Evolutionary conservation across 2,329 filamentous ascomycete species (phyloP), one percentile per base, ranked within the genome.

Genomic region (Sporothrix protearum): DNA sequence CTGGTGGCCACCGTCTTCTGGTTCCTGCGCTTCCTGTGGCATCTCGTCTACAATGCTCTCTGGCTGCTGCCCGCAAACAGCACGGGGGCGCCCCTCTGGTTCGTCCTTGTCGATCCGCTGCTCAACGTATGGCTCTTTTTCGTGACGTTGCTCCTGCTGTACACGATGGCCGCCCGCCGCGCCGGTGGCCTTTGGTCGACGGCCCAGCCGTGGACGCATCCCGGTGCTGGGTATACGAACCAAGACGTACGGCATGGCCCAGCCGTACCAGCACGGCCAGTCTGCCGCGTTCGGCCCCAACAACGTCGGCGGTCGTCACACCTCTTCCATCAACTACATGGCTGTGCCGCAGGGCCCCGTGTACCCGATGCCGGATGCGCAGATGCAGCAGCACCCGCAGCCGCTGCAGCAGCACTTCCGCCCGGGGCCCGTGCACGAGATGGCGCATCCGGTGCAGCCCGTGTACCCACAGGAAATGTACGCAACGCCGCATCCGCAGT

Each of bases 1-100:
- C 30, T 82, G 74, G 22, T 79, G 76, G 63, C 80, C 75, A 66
- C 80, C 75, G n/a, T 78, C 72, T 71, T 80, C 55, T 68, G 77
- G 74, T 73, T 79, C 76, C 16, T 79, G 76, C 74, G 75, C 25
- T 72, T 63, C 36, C 39, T 72, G 12, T 75, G 73, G 70, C 22
- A 10, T 6, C 69, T 78, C 49, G 70, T 73, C 28, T 73, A 74
- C 63, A 33, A 51, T 25, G 70, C 71, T 6, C n/a, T 64, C 19
- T 75, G 71, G 63, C 5, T 67, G 30, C 73, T 76, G 14, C 19
- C 28, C 30, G 9, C 45, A 2, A 14, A 4, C 12, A 16, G 16
- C 14, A n/a, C 0, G 6, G 4, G 22, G 16, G 25, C 61, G 6
- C 63, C 68, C 10, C 0, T 42, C 10, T 57, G 39, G 12, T 19